These are phyloP conservation scores for Megacollybia marginata DNA, from an alignment of 768 basidiomycete genomes.

Conservation along the genomic window DNA sequence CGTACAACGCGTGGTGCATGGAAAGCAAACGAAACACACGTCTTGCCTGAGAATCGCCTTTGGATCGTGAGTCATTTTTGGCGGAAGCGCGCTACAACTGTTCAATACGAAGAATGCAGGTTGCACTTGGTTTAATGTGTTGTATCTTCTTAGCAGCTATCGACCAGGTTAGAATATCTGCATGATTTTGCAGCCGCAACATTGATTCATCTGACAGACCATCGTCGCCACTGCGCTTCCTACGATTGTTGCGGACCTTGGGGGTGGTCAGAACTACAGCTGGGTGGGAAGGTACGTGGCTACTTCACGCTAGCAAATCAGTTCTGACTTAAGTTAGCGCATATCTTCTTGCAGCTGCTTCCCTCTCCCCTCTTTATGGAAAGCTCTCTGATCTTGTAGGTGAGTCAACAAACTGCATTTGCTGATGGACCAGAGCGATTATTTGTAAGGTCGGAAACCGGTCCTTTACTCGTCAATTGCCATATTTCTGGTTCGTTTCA, in stretches of 20 bases:
- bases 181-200: constrained; percentile 3
- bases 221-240: constrained; percentile 28
- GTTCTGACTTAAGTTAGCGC: constrained; percentile 28
- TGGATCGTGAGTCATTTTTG: background rate
- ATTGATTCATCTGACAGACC: constrained; percentile 10
- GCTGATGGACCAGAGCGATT: constrained; percentile 18
- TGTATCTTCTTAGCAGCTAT: constrained; percentile 3
- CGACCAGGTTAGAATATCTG: background rate
- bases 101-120: background rate
- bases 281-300: constrained; percentile 31
- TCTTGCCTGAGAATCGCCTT: background rate
- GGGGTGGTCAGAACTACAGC: constrained; percentile 16
- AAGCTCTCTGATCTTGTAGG: constrained; percentile 55
- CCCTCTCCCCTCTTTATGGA: constrained; percentile 68
- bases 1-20: background rate
- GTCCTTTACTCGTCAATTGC: constrained; percentile 59
- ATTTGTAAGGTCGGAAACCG: constrained; percentile 53
- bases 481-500: constrained; percentile 52
- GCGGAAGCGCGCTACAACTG: background rate
- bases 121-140: background rate
- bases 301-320: constrained; percentile 4
- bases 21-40: background rate
- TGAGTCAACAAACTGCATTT: background rate
- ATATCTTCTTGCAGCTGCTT: constrained; percentile 63
- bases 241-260: constrained; percentile 22